These are phyloP conservation scores for Pseudotulostoma volvatum DNA, from an alignment of 495 filamentous ascomycete genomes.

Conservation along the genomic window DNA sequence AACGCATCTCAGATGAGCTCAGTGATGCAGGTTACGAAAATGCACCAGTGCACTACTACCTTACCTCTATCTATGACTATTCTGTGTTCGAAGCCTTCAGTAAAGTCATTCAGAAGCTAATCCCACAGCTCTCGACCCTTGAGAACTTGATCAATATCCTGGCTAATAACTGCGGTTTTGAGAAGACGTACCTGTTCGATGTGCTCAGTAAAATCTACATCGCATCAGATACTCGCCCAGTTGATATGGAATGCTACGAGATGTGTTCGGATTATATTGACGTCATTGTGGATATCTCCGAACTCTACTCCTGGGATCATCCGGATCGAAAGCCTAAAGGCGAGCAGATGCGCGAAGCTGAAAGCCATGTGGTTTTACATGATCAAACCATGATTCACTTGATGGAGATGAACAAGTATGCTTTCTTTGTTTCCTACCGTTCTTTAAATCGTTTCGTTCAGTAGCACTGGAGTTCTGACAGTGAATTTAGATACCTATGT, in stretches of 20 bases:
- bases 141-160: conserved; percentile 85
- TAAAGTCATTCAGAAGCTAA: conserved; percentile 94
- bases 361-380: conserved; percentile 62
- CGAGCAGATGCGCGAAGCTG: conserved; percentile 54
- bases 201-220: conserved; percentile 97
- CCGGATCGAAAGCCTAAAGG: conserved; percentile 44
- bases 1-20: conserved; percentile 93
- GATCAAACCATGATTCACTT: conserved; percentile 75
- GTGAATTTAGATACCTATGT: conserved; percentile 35
- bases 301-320: conserved; percentile 69
- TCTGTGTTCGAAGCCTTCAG: conserved; percentile 95
- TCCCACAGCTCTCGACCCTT: conserved; percentile 79
- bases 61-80: conserved; percentile 95
- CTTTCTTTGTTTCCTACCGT: not conserved
- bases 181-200: conserved; percentile 96
- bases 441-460: not conserved
- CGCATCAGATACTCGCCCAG: conserved; percentile 81
- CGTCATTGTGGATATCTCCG: conserved; percentile 87
- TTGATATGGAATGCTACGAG: conserved; percentile 86
- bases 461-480: conserved; percentile 3
- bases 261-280: conserved; percentile 97
- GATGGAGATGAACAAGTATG: conserved; percentile 78
- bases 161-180: conserved; percentile 75
- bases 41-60: conserved; percentile 77
- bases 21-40: conserved; percentile 84